Evolutionary conservation across 2,329 filamentous ascomycete species (phyloP).

Genomic region (Cladophialophora yegresii): DNA sequence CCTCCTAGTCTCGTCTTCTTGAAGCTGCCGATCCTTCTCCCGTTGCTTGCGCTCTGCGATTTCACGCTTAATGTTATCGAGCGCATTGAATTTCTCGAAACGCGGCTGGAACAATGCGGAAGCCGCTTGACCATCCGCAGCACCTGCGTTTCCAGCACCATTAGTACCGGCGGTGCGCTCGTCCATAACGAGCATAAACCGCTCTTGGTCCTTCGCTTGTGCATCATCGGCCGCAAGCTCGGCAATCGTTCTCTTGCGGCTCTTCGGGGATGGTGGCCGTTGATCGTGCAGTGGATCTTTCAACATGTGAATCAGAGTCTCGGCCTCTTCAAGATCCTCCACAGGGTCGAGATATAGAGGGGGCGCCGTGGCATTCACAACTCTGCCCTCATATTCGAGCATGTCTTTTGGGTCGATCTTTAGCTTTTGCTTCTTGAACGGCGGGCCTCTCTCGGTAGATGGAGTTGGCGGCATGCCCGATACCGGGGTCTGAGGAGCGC

Average conservation of each 20-base stretch:
- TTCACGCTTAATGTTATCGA: slow-evolving; percentile 78
- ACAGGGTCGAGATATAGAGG: slow-evolving; percentile 78
- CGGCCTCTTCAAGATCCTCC: slow-evolving; percentile 66
- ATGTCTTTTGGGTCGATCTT: slow-evolving; percentile 75
- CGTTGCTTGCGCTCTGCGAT: slow-evolving; percentile 67
- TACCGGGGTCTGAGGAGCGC: slow-evolving; percentile 66
- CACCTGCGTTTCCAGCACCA: slow-evolving; percentile 61
- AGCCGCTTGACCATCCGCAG: slow-evolving; percentile 71
- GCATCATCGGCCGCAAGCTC: slow-evolving; percentile 96
- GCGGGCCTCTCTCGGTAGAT: slow-evolving; percentile 54
- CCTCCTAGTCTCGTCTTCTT: slow-evolving; percentile 53
- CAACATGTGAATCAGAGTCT: slow-evolving; percentile 69
- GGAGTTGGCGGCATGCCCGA: slow-evolving; percentile 63
- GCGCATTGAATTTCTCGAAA: slow-evolving; percentile 88
- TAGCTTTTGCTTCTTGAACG: slow-evolving; percentile 72
- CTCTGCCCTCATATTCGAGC: slow-evolving; percentile 72
- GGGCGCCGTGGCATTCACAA: slow-evolving; percentile 71
- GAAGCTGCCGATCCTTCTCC: slow-evolving; percentile 51
- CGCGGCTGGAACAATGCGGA: slow-evolving; percentile 76
- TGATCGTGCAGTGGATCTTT: slow-evolving; percentile 76
- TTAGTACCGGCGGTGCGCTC: slow-evolving; percentile 67
- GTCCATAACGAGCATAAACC: slow-evolving; percentile 90
- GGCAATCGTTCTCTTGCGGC: slow-evolving; percentile 87
- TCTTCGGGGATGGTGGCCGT: slow-evolving; percentile 78
- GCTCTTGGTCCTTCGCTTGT: slow-evolving; percentile 80